Base-by-base conservation (phyloP, 73 alveolate genomes). In the Tetrahymena borealis region DNA sequence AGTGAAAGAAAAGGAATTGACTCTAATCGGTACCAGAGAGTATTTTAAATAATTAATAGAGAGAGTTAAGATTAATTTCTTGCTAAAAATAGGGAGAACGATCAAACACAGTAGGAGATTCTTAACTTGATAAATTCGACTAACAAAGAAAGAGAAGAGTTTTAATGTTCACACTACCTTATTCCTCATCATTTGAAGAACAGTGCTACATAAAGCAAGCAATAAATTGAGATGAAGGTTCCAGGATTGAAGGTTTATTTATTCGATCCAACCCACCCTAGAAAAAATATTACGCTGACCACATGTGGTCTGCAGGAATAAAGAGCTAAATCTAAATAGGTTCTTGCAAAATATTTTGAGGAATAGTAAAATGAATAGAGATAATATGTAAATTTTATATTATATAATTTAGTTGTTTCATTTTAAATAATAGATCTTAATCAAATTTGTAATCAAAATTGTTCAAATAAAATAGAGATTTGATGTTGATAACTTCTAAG, bases 231-330 rank as follows among this genome's bases (percentile, higher is more conserved):
- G 39, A 39, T 41, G 28, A 93, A 42, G 38, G 90, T 91, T 7
- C 36, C 93, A 32, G 90, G 91, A n/a, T 79, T 92, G n/a, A 93
- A 93, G 78, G 95, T 93, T 24, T 32, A 79, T 10, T 78, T 93
- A 38, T 93, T 93, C 39, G 95, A 93, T 40, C 93, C 95, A 60
- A 78, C 93, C 79, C 95, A 93, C 78, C 95, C 95, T 38, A 31
- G 95, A 9, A 93, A 93, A 32, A 93, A 93, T 85, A 93, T 93
- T 79, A 93, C 95, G 8, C 90, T 93, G 15, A 40, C 91, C 12
- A 90, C 91, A 11, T 39, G 90, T 11, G 90, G 95, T 18, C 79
- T 93, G 31, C 32, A 91, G 33, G 78, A 31, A 60, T 90, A 93
- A 24, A 79, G 90, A 37, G 0, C 42, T 0, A 78, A 78, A 79